phyloP scores from a whole-genome alignment of 1,284 basidiomycete species.

The Trametes pubescens region DNA sequence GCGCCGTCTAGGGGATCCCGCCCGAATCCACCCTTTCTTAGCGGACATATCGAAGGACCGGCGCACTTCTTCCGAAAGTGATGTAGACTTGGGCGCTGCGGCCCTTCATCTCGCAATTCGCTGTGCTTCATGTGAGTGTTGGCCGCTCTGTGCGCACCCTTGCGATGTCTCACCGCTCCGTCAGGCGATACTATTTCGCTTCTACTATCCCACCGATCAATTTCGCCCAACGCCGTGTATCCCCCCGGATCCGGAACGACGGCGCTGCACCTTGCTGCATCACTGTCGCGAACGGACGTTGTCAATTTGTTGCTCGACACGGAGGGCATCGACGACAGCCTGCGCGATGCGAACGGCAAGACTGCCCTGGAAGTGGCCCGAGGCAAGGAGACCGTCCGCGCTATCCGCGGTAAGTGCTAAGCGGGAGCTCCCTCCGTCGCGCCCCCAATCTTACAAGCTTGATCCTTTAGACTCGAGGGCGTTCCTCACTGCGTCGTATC shows the following conservation, averaged over 20 bases:
- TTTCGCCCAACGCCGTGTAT: constrained; percentile 80
- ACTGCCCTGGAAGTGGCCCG: constrained; percentile 82
- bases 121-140: constrained; percentile 77
- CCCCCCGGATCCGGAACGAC: constrained; percentile 80
- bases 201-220: constrained; percentile 76
- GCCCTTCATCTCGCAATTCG: constrained; percentile 88
- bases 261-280: constrained; percentile 87
- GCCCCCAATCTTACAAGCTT: neutral
- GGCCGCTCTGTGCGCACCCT: constrained; percentile 5
- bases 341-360: constrained; percentile 74
- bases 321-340: constrained; percentile 82
- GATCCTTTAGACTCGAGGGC: constrained; percentile 74
- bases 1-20: constrained; percentile 67
- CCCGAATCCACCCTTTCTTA: constrained; percentile 86
- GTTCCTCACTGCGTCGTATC: constrained; percentile 80
- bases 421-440: neutral
- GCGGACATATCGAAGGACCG: constrained; percentile 75
- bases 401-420: constrained; percentile 72
- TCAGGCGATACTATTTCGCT: constrained; percentile 71
- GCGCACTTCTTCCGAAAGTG: constrained; percentile 54
- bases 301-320: constrained; percentile 81
- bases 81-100: constrained; percentile 71
- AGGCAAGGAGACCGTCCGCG: constrained; percentile 73
- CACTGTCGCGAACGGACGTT: constrained; percentile 82
- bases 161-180: neutral